Percentiles rank a stretch among this genome's conserved stretches.
These are phyloP conservation scores for Aureobasidium leucospermi DNA, from an alignment of 2,329 filamentous ascomycete genomes.

Conservation along the genomic window DNA sequence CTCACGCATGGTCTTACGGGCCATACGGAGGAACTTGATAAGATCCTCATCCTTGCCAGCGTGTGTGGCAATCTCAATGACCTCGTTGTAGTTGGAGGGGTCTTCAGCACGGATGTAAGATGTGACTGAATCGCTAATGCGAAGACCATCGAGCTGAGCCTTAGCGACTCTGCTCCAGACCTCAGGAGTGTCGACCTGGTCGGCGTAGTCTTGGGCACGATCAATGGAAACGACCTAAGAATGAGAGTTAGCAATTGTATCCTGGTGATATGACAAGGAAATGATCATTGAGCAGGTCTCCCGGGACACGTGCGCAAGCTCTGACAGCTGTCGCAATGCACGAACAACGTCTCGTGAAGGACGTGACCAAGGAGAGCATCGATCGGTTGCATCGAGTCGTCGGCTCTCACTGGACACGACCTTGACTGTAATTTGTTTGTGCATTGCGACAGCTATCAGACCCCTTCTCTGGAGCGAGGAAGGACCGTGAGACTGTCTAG, in stretches of 20 bases:
- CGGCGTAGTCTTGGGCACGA: constrained; percentile 88
- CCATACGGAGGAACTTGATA: constrained; percentile 94
- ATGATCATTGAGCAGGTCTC: background rate
- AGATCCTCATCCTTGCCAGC: constrained; percentile 97
- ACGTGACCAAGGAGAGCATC: background rate
- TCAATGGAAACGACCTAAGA: constrained; percentile 75
- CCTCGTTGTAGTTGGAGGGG: constrained; percentile 86
- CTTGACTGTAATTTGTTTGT: background rate
- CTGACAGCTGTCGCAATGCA: background rate
- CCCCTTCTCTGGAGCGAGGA: background rate
- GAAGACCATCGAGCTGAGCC: constrained; percentile 91
- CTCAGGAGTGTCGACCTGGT: constrained; percentile 85
- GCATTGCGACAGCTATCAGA: background rate
- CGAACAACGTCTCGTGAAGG: background rate
- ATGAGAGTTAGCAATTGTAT: background rate
- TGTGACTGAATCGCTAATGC: constrained; percentile 85
- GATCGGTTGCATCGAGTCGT: too few relatives aligned
- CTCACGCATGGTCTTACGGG: constrained; percentile 91
- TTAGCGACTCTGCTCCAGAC: constrained; percentile 99
- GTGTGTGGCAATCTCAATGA: constrained; percentile 90
- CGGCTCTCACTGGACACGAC: background rate
- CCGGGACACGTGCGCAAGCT: background rate
- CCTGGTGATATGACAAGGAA: too few relatives aligned
- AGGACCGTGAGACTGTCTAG: background rate
- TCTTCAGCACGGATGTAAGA: constrained; percentile 96